Base-by-base conservation (phyloP, 169 alveolate genomes). In the Plasmodium cynomolgi region DNA sequence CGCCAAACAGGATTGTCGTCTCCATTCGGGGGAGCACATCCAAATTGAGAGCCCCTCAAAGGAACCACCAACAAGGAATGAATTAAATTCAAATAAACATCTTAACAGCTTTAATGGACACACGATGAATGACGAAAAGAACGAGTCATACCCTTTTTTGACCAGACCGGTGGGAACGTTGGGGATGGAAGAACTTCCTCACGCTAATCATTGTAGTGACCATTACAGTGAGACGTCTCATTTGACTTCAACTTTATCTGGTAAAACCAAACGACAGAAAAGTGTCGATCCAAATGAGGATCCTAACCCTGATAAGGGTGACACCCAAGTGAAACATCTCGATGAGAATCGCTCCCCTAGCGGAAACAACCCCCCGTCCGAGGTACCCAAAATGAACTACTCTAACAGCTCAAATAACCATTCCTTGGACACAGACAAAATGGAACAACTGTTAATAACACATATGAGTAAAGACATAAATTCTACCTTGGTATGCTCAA, bases 401-500 rank as follows among this genome's bases (percentile, higher is more conserved):
- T n/a, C 17, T 13, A 83, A 56, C 80, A 9, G 73, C 41, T 13
- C 33, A 29, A 20, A 58, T n/a, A 56, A 8, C 20, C 74, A n/a
- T n/a, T 20, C 13, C 26, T 1, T 56, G 31, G 74, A 72, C 23
- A 84, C 34, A 17, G 50, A 54, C 26, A 74, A 73, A 85, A 20
- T 68, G 29, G 91, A 80, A 33, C 71, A 37, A 20, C 54, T 31
- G 20, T 44, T 88, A 39, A 88, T 79, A 23, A 88, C 68, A 8
- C 83, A 88, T 34, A 9, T 88, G 26, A 88, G 84, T 26, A 58
- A 79, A 62, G 56, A 88, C 73, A 62, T 77, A 13, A 88, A 88
- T 62, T 11, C 94, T 11, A 88, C 94, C 74, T 39, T 88, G 73
- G 6, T 88, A 31, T 88, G 91, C 34, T 88, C 94, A 79, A 80